Base-by-base conservation (phyloP, 2,329 filamentous ascomycete species). In the Exophiala sp. region DNA sequence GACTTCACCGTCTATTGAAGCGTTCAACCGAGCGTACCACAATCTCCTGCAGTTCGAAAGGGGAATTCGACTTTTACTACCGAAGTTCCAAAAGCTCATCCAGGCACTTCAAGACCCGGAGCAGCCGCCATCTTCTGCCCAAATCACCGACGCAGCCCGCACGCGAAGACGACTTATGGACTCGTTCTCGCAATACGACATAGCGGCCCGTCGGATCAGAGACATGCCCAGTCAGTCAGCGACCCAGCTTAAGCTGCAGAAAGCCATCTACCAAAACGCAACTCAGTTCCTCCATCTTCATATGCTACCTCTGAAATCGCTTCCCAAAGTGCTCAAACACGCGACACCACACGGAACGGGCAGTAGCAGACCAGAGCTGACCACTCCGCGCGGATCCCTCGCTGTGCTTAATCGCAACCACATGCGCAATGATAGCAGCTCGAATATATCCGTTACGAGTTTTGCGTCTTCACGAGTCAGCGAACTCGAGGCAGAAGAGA, bases 121-220 rank as follows among this genome's bases (percentile, higher is more conserved):
- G 21, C 77, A 77, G 35, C 80, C 83, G 10, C 82, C 82, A 0
- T 74, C 81, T 2, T 73, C 79, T 6, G 74, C 80, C 3, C 87
- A 95, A 64, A 82, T 95, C 38, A 78, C 86, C 46, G 89, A 95
- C 60, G 90, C 90, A 0, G 83, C 85, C 38, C 94, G 93, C 68
- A 85, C 94, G 9, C 84, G 90, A n/a, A 94, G 88, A 66, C 79
- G 89, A 18, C 75, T 96, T 1, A 90, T 88, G 51, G 90, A 95
- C 61, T 86, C 88, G 7, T 95, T 96, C 62, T 79, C 82, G 9
- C 90, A 95, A 62, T 95, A 95, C 65, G 87, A 94, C 60, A 73
- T 80, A 2, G 88, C 88, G 0, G 88, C 89, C 2, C 82, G 85
- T 56, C 80, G 89, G 2, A 81, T 96, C 49, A 81, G 89, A 23